phyloP scores from a whole-genome alignment of 2,329 filamentous ascomycete species.

The Calycina herbarum region DNA sequence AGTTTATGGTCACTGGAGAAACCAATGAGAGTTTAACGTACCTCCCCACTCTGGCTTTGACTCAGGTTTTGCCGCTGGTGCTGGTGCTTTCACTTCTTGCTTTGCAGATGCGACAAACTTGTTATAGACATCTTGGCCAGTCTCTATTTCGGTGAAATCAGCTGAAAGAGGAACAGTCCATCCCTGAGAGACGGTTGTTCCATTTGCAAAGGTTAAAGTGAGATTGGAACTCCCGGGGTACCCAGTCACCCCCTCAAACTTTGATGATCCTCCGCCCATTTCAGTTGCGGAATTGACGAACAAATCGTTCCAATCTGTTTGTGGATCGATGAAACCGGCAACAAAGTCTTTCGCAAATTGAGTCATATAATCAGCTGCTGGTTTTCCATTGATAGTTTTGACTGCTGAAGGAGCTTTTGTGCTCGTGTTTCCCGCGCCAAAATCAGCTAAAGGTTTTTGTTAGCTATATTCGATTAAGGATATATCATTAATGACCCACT shows the following conservation, averaged over 20 bases:
- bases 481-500: background rate
- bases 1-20: too few relatives aligned
- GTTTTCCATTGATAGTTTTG: conserved; percentile 9
- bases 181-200: conserved; percentile 26
- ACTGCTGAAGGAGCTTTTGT: background rate
- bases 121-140: conserved; percentile 19
- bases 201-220: conserved; percentile 41
- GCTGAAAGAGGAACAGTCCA: background rate
- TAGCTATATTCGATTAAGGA: background rate
- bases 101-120: background rate
- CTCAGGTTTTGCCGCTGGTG: background rate
- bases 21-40: background rate
- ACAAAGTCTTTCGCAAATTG: background rate
- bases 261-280: too few relatives aligned
- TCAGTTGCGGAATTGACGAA: background rate
- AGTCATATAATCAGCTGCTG: conserved; percentile 6
- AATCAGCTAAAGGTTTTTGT: background rate
- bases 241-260: too few relatives aligned
- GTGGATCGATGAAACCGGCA: background rate
- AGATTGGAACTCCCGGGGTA: conserved; percentile 20
- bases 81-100: background rate
- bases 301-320: conserved; percentile 10
- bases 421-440: background rate
- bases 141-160: background rate
- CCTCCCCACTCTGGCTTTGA: background rate